These are phyloP conservation scores for Neckera pumila DNA, from an alignment of 225 moss, liverwort and hornwort genomes.

Conservation along the genomic window DNA sequence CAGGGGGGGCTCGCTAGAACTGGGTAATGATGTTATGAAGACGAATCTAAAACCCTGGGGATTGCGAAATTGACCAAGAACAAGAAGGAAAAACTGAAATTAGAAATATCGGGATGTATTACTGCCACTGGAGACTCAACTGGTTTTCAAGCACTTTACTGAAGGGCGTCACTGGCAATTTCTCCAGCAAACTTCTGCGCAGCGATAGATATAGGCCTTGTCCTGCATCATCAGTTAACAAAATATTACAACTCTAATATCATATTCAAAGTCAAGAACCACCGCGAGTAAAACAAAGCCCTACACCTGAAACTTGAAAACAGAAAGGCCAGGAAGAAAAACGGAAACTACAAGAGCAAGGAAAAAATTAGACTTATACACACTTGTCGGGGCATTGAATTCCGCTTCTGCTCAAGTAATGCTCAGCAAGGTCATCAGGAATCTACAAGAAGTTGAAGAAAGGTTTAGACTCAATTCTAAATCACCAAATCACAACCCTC, in stretches of 20 bases:
- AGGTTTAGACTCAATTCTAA: neutral
- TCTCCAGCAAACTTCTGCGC: slow-evolving; percentile 95
- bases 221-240: slow-evolving; percentile 32
- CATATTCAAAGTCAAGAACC: neutral
- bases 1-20: neutral
- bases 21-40: neutral
- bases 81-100: neutral
- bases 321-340: neutral
- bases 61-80: neutral
- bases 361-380: slow-evolving; percentile 38
- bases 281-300: neutral
- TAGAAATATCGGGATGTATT: neutral
- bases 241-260: neutral
- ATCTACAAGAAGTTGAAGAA: slow-evolving; percentile 24
- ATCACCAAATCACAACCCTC: neutral
- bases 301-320: neutral
- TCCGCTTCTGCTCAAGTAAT: slow-evolving; percentile 91
- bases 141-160: slow-evolving; percentile 38
- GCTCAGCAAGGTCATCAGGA: slow-evolving; percentile 95
- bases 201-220: slow-evolving; percentile 84
- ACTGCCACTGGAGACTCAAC: neutral
- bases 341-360: neutral
- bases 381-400: slow-evolving; percentile 87
- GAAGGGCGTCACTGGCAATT: slow-evolving; percentile 89
- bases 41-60: neutral